Conservation (phyloP, 1,284 basidiomycete species). For the Rhodotorula sp. region DNA sequence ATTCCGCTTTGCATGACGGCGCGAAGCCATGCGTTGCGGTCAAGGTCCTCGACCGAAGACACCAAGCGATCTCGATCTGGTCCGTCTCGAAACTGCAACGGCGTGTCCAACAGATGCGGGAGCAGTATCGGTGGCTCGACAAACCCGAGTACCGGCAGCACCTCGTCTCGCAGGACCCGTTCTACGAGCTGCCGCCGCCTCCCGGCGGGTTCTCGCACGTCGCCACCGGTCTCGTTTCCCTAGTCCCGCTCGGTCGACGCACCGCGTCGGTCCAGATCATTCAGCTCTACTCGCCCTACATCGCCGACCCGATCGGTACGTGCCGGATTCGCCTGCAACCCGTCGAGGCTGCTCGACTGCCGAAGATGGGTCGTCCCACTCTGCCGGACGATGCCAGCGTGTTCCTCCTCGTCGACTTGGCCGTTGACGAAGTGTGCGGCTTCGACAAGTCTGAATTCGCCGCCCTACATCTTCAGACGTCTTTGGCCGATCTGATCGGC, state of each 20-base stretch:
- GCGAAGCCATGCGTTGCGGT: slow-evolving; percentile 81
- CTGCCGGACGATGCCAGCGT: slow-evolving; percentile 58
- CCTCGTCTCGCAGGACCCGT: slow-evolving; percentile 88
- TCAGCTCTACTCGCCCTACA: slow-evolving; percentile 88
- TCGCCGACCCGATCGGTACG: slow-evolving; percentile 86
- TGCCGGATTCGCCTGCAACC: slow-evolving; percentile 76
- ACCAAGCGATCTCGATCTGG: slow-evolving; percentile 86
- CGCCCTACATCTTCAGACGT: slow-evolving; percentile 76
- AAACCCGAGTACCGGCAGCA: slow-evolving; percentile 88
- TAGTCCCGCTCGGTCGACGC: slow-evolving; percentile 74
- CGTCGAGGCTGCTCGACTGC: slow-evolving; percentile 45
- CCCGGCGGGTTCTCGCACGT: slow-evolving; percentile 70
- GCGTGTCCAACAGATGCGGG: slow-evolving; percentile 89
- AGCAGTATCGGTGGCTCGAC: slow-evolving; percentile 86
- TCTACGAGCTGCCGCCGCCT: slow-evolving; percentile 81
- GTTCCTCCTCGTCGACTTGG: slow-evolving; percentile 76
- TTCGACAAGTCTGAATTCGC: slow-evolving; percentile 71
- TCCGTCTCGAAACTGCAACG: slow-evolving; percentile 82
- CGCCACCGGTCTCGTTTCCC: slow-evolving; percentile 77
- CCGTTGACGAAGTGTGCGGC: slow-evolving; percentile 80
- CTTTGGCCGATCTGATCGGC: slow-evolving; percentile 76
- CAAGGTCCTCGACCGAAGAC: slow-evolving; percentile 83
- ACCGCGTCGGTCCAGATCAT: slow-evolving; percentile 70
- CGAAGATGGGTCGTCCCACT: slow-evolving; percentile 30
- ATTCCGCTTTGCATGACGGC: slow-evolving; percentile 65